phyloP scores from a whole-genome alignment of 106 monocot species.

The Amphibolis antarctica region DNA sequence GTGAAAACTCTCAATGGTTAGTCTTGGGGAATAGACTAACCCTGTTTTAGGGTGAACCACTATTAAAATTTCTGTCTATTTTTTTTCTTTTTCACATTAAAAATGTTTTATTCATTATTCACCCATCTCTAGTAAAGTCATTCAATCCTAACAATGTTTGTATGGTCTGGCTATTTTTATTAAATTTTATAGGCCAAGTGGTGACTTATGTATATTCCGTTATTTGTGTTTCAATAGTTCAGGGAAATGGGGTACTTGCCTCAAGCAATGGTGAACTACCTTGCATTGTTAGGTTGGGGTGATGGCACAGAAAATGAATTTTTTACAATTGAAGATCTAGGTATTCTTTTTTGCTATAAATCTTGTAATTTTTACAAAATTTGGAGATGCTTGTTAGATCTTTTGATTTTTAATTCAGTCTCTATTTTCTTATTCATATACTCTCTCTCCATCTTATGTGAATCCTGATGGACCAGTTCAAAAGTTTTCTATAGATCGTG shows the following conservation, averaged over 20 bases:
- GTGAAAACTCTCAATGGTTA: no score
- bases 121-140: no score
- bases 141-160: no score
- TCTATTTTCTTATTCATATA: not conserved
- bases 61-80: no score
- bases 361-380: not conserved
- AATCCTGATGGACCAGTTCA: slow-evolving; percentile 44
- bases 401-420: not conserved
- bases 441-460: slow-evolving; percentile 1
- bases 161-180: no score
- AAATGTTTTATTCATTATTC: no score
- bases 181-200: no score
- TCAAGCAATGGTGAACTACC: slow-evolving; percentile 90
- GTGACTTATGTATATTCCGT: not conserved
- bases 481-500: slow-evolving; percentile 81
- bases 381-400: not conserved
- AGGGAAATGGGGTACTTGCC: slow-evolving; percentile 97
- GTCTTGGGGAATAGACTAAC: no score
- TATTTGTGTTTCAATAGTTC: slow-evolving; percentile 32
- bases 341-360: slow-evolving; percentile 29
- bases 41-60: no score
- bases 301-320: slow-evolving; percentile 99
- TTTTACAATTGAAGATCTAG: slow-evolving; percentile 80
- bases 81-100: no score
- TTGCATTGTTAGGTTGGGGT: slow-evolving; percentile 95